phyloP scores from a whole-genome alignment of 2,329 filamentous ascomycete genomes.

The Cephalotrichum gorgonifer region DNA sequence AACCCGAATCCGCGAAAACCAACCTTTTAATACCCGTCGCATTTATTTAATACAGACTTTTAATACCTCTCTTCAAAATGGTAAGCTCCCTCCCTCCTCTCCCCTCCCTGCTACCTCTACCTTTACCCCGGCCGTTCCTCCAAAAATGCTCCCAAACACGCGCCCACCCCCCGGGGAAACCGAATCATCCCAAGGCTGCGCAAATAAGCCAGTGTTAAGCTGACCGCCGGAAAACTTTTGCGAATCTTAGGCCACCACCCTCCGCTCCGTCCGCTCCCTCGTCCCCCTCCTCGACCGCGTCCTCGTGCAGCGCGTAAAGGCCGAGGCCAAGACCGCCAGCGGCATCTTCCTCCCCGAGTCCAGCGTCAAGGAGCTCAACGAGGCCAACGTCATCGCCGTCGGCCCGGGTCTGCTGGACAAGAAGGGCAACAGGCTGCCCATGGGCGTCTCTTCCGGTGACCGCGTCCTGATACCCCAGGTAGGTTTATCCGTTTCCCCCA shows the following conservation, averaged over 20 bases:
- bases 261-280: slow-evolving; percentile 93
- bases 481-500: no score
- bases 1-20: neutral
- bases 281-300: slow-evolving; percentile 95
- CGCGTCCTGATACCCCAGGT: slow-evolving; percentile 94
- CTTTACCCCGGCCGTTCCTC: neutral
- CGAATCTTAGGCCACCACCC: slow-evolving; percentile 48
- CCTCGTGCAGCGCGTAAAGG: slow-evolving; percentile 94
- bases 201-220: neutral
- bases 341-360: slow-evolving; percentile 98
- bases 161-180: neutral
- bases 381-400: slow-evolving; percentile 91
- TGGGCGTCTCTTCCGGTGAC: slow-evolving; percentile 76
- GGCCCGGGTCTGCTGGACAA: slow-evolving; percentile 81
- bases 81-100: neutral
- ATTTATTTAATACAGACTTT: neutral
- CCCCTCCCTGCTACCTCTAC: neutral
- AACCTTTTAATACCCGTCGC: no score
- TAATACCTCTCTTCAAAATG: neutral
- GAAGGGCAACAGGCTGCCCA: slow-evolving; percentile 77
- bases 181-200: neutral
- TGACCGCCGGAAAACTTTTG: neutral
- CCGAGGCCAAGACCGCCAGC: slow-evolving; percentile 88
- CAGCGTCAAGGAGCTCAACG: slow-evolving; percentile 95
- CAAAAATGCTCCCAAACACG: neutral